Evolutionary conservation across 352 stramenopile genomes (phyloP), one percentile per base, ranked within the genome.

Genomic region (Pythium plurisporium): DNA sequence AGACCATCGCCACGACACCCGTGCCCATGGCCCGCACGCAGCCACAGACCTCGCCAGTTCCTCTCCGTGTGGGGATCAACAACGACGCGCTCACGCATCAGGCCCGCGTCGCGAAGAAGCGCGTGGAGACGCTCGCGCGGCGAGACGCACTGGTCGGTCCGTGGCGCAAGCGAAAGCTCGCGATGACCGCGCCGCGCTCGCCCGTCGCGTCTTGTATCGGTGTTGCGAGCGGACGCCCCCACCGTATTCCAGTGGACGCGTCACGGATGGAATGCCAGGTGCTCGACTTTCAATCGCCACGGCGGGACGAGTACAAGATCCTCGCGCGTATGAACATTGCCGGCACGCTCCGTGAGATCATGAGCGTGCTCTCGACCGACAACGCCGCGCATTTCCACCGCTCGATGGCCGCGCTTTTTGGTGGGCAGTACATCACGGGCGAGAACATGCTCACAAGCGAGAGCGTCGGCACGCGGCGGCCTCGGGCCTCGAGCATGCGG

Each of bases 321-420:
- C 59, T 89, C 31, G 76, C 67, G n/a, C 74, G 73, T 44, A 69
- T 87, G 57, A 79, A 86, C 36, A 55, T 89, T 56, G 70, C 64
- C 2, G 82, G 74, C 45, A 81, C 69, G 51, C 56, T 88, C 30
- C 62, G 67, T 29, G 78, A 88, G 46, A 73, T 88, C 43, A 80
- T 83, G 75, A 70, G 58, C 59, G 73, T 84, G 14, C 70, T 84
- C 40, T 66, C 79, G 5, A 84, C 76, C 6, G 67, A 79, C 50
- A 67, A 73, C 17, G 53, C 48, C 5, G 29, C 57, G 15, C 73
- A 85, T 50, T 87, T 87, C 34, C 79, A 89, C 50, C 73, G 71
- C 45, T 76, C 70, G 52, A 89, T 89, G 79, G 68, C 70, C 29
- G 76, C 74, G 29, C 45, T 89, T 50, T 89, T 87, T 54, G 79